Base-by-base conservation (phyloP, 805 yeast species). In the Wickerhamomyces chambardii region DNA sequence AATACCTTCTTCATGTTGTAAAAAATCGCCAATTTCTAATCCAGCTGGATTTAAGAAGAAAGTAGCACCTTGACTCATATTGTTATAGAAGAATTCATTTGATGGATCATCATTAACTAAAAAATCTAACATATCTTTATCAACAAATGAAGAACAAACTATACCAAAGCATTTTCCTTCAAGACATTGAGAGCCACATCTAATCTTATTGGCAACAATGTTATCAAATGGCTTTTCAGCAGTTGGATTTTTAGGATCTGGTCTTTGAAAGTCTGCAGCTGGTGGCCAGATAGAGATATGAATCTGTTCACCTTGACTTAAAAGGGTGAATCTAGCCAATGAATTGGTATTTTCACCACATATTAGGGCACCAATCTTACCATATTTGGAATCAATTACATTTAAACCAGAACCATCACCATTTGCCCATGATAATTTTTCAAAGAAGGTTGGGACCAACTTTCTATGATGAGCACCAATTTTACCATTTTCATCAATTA, bases 141-240 rank as follows among this genome's bases (percentile, higher is more conserved):
- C 52, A 28, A 46, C 31, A 29, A 42, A 48, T 10, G 47, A 39
- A 25, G 51, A 44, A 35, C 51, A 46, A 15, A 47, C 17, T 29
- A 48, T 40, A 14, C 51, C 52, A 40, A 44, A 48, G 30, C 51
- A 46, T 31, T 48, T 48, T 4, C 46, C 53, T 29, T 48, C 53
- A 16, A 48, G 34, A 29, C 52, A 48, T 29, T 48, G 53, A 14
- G 44, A 44, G 6, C 46, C 50, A 36, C 48, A 41, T 38, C 55
- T 40, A 34, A 41, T 36, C 34, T 42, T 39, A 42, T 46, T 48
- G 17, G 53, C 48, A 36, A 37, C 32, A 29, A 46, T 30, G 33
- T 44, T 44, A 33, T 48, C 40, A 39, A 31, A 40, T 18, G 19
- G 34, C 34, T 26, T 40, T n/a, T 31, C 48, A 17, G 26, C 18